Evolutionary conservation across 2,329 filamentous ascomycete genomes (phyloP), one percentile per base, ranked within the genome.

Genomic region (Fusarium agapanthi): DNA sequence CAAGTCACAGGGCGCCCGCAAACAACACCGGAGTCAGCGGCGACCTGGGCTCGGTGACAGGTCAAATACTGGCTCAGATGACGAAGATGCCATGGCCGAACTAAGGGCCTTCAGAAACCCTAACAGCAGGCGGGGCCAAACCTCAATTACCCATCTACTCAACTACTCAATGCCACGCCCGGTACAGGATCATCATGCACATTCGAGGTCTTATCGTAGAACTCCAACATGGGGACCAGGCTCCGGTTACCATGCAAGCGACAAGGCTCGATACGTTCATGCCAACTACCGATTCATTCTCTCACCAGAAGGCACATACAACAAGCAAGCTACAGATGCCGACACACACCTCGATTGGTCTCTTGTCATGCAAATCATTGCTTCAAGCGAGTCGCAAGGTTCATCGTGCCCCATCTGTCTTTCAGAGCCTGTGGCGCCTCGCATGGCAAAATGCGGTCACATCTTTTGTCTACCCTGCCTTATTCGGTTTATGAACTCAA

Each of bases 271-370:
- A 87, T 95, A 88, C 64, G 88, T 99, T 22, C 95, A 99, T 81
- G 95, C 96, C 73, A 99, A 99, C 81, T 99, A 99, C 80, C 92
- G 96, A 62, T 99, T 99, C 81, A 92, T 99, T 66, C 95, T 99
- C 57, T 91, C 94, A 67, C 95, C 96, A 7, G 88, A 90, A 62
- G 92, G 90, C 65, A 89, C 92, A 77, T 99, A 98, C 80, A 88
- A 89, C 67, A 88, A 89, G 11, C 95, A 98, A 79, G 92, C 94
- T 30, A 88, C 89, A 50, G 94, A 98, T 81, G 93, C 96, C 26
- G 95, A 99, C 81, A 88, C 95, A 53, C 93, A 96, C 77, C 84
- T 99, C 60, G 93, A 97, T 77, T 99, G 96, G 96, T 89, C 91
- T 73, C 91, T 94, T 74, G 93, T 99, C 58, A 86, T 98, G 72